phyloP scores from a whole-genome alignment of 2,329 filamentous ascomycete genomes.

The Oidium heveae region DNA sequence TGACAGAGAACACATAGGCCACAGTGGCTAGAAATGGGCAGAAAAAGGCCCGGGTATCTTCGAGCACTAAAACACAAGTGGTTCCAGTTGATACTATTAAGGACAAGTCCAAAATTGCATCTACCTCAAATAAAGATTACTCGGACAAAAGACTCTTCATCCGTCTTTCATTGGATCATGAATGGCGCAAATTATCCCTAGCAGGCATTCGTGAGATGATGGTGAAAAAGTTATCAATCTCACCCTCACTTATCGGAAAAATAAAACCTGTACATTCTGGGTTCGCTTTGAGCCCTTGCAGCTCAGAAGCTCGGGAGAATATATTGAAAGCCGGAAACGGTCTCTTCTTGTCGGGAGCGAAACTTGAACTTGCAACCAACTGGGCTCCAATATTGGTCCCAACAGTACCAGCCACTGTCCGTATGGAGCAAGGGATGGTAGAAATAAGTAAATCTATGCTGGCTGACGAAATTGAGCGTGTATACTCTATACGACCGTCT shows the following conservation, averaged over 20 bases:
- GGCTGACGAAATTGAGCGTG: background rate
- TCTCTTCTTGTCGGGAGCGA: background rate
- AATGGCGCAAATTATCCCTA: background rate
- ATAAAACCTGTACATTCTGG: background rate
- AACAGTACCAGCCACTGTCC: background rate
- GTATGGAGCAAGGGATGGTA: background rate
- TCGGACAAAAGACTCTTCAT: background rate
- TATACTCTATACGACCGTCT: background rate
- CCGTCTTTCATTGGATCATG: background rate
- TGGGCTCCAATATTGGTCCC: background rate
- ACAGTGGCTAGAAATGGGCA: background rate
- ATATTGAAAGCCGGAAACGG: background rate
- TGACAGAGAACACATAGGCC: background rate
- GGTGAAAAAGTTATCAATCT: background rate
- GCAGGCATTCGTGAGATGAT: background rate
- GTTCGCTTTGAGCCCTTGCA: background rate
- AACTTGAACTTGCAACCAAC: background rate
- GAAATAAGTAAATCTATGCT: background rate
- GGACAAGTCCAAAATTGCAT: background rate
- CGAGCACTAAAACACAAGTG: background rate
- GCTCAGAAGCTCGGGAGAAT: background rate
- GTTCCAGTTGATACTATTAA: background rate
- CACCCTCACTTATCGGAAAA: background rate
- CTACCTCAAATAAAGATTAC: background rate
- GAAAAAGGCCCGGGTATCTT: background rate